Evolutionary conservation across 106 monocot genomes (phyloP).

Genomic region (Gastrodia elata): DNA sequence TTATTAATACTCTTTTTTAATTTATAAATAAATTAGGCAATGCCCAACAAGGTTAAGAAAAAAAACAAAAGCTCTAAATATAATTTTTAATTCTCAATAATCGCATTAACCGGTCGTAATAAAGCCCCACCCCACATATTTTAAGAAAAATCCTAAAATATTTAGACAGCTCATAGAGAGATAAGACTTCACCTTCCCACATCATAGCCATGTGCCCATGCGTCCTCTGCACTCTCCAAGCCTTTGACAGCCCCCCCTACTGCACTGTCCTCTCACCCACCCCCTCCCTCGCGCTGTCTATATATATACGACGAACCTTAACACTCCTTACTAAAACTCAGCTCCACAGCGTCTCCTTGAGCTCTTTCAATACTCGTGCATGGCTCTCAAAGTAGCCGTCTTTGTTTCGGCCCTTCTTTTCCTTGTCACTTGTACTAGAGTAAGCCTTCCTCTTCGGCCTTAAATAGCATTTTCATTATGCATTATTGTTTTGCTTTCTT

Average conservation of each 20-base stretch:
- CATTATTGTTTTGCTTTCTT: neutral
- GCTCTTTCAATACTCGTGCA: neutral
- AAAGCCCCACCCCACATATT: no score
- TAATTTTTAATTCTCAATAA: no score
- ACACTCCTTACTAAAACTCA: neutral
- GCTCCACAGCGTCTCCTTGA: neutral
- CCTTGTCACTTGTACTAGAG: constrained; percentile 14
- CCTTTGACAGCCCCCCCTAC: neutral
- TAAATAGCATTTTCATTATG: neutral
- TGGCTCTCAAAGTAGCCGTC: constrained; percentile 25
- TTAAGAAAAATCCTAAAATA: no score
- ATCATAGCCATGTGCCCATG: neutral
- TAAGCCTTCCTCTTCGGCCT: constrained; percentile 3
- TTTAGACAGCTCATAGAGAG: no score
- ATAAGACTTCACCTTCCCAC: constrained; percentile 1
- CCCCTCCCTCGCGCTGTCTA: neutral
- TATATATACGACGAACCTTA: neutral
- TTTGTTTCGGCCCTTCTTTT: constrained; percentile 16
- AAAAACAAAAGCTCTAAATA: no score
- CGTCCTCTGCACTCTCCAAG: neutral
- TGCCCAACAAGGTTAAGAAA: no score
- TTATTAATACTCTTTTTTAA: no score
- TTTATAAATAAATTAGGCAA: no score
- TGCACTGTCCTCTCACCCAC: neutral
- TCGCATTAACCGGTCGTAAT: no score